phyloP scores from a whole-genome alignment of 257 asterid species.

The Petunia secreta region DNA sequence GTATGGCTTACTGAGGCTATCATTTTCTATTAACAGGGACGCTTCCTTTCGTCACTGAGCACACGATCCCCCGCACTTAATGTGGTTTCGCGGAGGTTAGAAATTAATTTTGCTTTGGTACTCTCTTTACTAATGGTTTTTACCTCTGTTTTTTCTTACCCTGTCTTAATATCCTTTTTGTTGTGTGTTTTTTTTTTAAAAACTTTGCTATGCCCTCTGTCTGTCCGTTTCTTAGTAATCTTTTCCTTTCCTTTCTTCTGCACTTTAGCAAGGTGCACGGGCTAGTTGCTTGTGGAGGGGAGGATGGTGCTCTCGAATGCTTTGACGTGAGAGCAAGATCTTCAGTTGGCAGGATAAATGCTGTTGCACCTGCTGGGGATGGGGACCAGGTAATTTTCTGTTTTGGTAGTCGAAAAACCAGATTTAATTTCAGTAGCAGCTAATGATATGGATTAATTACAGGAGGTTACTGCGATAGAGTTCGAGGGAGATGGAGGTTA shows the following conservation, averaged over 20 bases:
- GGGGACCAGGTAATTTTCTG: constrained; percentile 59
- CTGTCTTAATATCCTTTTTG: not conserved
- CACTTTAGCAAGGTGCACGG: constrained; percentile 78
- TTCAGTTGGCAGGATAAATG: constrained; percentile 83
- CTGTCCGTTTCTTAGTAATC: not conserved
- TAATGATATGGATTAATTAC: constrained; percentile 27
- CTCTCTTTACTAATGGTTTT: constrained; percentile 12
- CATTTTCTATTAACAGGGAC: constrained; percentile 61
- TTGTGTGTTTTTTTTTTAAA: constrained; percentile 2
- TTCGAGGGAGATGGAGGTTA: constrained; percentile 80
- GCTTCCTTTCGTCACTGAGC: constrained; percentile 79
- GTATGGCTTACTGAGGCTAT: constrained; percentile 10
- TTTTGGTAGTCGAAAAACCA: not conserved
- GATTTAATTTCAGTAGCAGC: not conserved
- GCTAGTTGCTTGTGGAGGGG: constrained; percentile 92
- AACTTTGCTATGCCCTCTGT: constrained; percentile 23
- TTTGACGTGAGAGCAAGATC: constrained; percentile 89
- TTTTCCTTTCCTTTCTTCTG: constrained; percentile 10
- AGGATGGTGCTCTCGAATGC: constrained; percentile 95
- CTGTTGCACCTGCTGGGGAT: constrained; percentile 65
- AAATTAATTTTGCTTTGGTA: constrained; percentile 28
- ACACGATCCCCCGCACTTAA: constrained; percentile 91
- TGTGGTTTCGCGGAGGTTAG: constrained; percentile 89
- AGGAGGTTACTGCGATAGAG: constrained; percentile 93
- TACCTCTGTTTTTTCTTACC: constrained; percentile 6